Base-by-base conservation (phyloP, 1,284 basidiomycete genomes). In the Sporisorium reilianum region DNA sequence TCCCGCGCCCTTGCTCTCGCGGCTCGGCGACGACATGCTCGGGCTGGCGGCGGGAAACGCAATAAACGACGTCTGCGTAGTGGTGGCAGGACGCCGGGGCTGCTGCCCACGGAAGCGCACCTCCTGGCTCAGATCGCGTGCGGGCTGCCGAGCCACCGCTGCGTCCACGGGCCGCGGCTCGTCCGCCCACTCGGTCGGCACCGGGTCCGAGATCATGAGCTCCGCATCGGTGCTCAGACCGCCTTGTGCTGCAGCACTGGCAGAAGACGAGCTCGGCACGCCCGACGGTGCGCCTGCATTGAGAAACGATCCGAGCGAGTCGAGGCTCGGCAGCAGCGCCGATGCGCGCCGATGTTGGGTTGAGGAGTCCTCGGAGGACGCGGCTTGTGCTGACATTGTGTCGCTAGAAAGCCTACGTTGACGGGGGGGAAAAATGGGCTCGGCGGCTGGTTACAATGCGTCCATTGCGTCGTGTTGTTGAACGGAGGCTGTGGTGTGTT, bases 231-330 rank as follows among this genome's bases (percentile, higher is more conserved):
- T 74, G 54, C 51, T 62, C 26, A 57, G 26, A 11, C 50, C 45
- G 28, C 54, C 32, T 18, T 30, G 28, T 30, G 28, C n/a, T n/a
- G n/a, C n/a, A n/a, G n/a, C n/a, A n/a, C n/a, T n/a, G n/a, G n/a
- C 5, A 9, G 28, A 30, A 30, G 46, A 18, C n/a, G 38, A 46
- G 18, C 23, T 41, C 9, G 38, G 7, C 36, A 38, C 7, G 40
- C n/a, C 26, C n/a, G 42, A 34, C 22, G 54, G 26, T 18, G 53
- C 48, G 26, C 67, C 50, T 42, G 63, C 55, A 14, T 44, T 60
- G 28, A 75, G 62, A 34, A 69, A 66, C 20, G 66, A 69, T 14
- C 72, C 72, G 44, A 75, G 53, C 55, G 72, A 75, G 63, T 63
- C 60, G 28, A 75, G 36, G 2, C 44, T 60, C 2, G 72, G 66